A percentile compares a stretch with the other conserved stretches of the same genome.
These are phyloP conservation scores for Russula sp. DNA, from an alignment of 768 basidiomycete genomes.

Conservation along the genomic window DNA sequence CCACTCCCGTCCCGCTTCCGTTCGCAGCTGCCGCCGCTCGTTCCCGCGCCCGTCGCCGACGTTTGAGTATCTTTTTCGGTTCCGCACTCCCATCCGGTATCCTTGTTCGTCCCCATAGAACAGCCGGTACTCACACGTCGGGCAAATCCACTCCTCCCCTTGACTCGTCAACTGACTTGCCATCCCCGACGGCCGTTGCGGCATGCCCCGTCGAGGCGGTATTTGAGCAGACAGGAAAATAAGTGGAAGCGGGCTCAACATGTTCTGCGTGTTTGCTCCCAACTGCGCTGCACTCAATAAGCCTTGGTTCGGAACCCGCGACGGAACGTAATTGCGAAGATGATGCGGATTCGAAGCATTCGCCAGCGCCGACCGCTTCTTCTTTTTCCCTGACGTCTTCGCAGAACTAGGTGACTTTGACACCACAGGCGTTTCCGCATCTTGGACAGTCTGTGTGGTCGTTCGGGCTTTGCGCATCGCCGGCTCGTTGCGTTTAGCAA, in stretches of 20 bases:
- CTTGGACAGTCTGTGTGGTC: conserved; percentile 41
- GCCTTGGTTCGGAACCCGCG: conserved; percentile 57
- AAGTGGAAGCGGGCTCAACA: conserved; percentile 58
- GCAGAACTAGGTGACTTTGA: conserved; percentile 32
- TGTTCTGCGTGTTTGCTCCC: conserved; percentile 45
- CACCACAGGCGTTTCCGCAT: conserved; percentile 37
- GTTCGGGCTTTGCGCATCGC: conserved; percentile 25
- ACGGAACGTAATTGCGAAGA: conserved; percentile 89
- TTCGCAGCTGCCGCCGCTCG: conserved; percentile 57
- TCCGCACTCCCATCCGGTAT: conserved; percentile 63
- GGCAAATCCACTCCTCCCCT: conserved; percentile 90
- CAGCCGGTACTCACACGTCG: conserved; percentile 88
- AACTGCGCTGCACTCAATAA: conserved; percentile 41
- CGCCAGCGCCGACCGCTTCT: conserved; percentile 87
- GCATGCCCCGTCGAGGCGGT: conserved; percentile 45
- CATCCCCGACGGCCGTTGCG: conserved; percentile 33
- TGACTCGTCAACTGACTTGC: conserved; percentile 49
- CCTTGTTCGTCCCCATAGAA: conserved; percentile 82
- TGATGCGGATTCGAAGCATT: conserved; percentile 97
- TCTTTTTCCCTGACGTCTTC: conserved; percentile 64
- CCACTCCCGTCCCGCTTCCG: conserved; percentile 43
- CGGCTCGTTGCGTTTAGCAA: conserved; percentile 19
- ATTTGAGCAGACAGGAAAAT: conserved; percentile 69
- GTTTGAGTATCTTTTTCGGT: conserved; percentile 73
- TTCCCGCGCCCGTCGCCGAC: conserved; percentile 70